Conservation (phyloP, 345 rosid genomes). For the Nasturtium officinale region DNA sequence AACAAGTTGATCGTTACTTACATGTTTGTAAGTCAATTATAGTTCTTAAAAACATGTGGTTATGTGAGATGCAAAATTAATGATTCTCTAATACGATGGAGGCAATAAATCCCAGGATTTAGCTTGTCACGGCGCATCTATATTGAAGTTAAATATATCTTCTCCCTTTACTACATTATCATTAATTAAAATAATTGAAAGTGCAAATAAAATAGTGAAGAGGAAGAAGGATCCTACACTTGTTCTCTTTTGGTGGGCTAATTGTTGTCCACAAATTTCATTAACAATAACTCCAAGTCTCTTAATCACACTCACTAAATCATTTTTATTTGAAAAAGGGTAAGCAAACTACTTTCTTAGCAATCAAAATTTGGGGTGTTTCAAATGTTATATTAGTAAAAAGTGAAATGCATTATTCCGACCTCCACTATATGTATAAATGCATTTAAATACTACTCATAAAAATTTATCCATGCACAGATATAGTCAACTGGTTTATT, state of each 20-base stretch:
- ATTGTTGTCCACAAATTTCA: slow-evolving; percentile 36
- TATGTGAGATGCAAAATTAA: slow-evolving; percentile 28
- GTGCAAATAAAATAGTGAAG: slow-evolving; percentile 21
- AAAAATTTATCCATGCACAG: not conserved
- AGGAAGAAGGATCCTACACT: slow-evolving; percentile 23
- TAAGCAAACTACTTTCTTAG: not conserved
- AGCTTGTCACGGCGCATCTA: slow-evolving; percentile 39
- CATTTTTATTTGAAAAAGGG: not conserved
- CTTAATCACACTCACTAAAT: slow-evolving; percentile 9
- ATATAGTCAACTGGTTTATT: not conserved
- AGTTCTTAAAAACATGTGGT: slow-evolving; percentile 29
- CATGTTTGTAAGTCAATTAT: not conserved
- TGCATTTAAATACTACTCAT: not conserved
- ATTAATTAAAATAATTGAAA: slow-evolving; percentile 29
- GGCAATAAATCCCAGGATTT: slow-evolving; percentile 19
- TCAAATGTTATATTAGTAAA: slow-evolving; percentile 23
- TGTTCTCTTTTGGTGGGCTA: slow-evolving; percentile 36
- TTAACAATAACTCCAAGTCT: slow-evolving; percentile 25
- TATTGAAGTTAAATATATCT: slow-evolving; percentile 26
- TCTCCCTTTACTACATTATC: slow-evolving; percentile 33
- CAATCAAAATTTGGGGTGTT: slow-evolving; percentile 19
- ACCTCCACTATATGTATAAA: slow-evolving; percentile 29
- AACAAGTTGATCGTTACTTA: slow-evolving; percentile 24
- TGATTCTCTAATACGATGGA: slow-evolving; percentile 23
- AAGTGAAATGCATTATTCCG: slow-evolving; percentile 23